phyloP scores from a whole-genome alignment of 306 rosid genomes.

The Malus sieversii region DNA sequence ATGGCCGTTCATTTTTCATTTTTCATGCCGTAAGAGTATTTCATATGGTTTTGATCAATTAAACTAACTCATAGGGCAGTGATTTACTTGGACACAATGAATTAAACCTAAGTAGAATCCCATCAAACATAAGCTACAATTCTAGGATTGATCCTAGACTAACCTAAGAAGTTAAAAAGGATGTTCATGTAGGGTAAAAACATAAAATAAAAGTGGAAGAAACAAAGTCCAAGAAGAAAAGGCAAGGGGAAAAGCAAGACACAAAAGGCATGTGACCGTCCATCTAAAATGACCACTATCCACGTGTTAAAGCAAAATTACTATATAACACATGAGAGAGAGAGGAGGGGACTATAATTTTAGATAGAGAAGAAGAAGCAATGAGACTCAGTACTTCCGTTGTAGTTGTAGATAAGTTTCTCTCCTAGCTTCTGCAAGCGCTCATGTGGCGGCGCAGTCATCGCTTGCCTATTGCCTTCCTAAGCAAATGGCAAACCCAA shows the following conservation, averaged over 20 bases:
- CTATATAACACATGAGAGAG: not conserved
- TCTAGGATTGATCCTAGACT: not conserved
- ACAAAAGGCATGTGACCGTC: slow-evolving; percentile 43
- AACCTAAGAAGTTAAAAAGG: not conserved
- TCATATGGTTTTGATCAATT: too few relatives aligned
- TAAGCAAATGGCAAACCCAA: slow-evolving; percentile 3
- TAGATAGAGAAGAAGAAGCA: not conserved
- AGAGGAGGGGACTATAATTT: not conserved
- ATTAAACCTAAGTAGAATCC: not conserved
- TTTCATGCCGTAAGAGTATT: too few relatives aligned
- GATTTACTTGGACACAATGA: too few relatives aligned
- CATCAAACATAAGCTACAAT: not conserved
- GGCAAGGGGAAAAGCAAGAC: slow-evolving; percentile 3
- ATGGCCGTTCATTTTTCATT: too few relatives aligned
- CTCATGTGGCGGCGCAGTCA: slow-evolving; percentile 40
- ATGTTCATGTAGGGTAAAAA: not conserved
- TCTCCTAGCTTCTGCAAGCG: not conserved
- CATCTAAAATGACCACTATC: slow-evolving; percentile 14
- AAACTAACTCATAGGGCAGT: too few relatives aligned
- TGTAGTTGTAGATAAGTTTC: not conserved
- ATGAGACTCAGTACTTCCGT: not conserved
- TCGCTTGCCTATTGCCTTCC: slow-evolving; percentile 1
- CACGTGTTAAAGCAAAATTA: slow-evolving; percentile 33
- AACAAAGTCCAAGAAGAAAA: not conserved
- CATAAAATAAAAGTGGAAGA: not conserved